These are phyloP conservation scores for Periglandula ipomoeae DNA, from an alignment of 2,329 filamentous ascomycete genomes.

Conservation along the genomic window DNA sequence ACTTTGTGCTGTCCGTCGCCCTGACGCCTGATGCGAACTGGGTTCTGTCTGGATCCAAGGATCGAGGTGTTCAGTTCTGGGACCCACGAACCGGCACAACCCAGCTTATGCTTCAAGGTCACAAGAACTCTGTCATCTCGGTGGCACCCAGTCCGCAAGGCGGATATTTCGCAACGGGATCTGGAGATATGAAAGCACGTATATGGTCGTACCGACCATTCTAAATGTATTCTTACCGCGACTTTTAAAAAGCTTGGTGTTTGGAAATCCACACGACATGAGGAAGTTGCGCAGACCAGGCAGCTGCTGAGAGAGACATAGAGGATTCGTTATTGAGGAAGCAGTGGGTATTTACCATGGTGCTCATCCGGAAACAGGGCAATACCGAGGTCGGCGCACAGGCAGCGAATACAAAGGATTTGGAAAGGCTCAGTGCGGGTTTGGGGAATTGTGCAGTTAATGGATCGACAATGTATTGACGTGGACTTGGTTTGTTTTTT, in stretches of 20 bases:
- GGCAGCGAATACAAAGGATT: conserved; percentile 17
- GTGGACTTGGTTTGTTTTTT: background rate
- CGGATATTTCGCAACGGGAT: conserved; percentile 87
- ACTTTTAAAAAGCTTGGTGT: background rate
- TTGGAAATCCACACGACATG: background rate
- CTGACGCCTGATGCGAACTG: conserved; percentile 89
- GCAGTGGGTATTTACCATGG: conserved; percentile 4
- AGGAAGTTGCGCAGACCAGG: background rate
- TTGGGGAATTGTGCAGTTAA: conserved; percentile 10
- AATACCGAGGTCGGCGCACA: conserved; percentile 15
- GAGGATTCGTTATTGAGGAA: conserved; percentile 4
- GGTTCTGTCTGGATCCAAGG: conserved; percentile 97
- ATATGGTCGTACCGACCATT: conserved; percentile 79
- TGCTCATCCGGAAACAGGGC: conserved; percentile 2
- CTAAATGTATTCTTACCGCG: conserved; percentile 13
- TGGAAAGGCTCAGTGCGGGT: conserved; percentile 17
- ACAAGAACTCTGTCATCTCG: conserved; percentile 98
- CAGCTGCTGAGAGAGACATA: conserved; percentile 4
- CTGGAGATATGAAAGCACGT: conserved; percentile 92
- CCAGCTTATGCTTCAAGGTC: conserved; percentile 96
- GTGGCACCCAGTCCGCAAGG: conserved; percentile 88
- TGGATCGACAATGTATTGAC: background rate
- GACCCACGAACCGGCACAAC: conserved; percentile 87
- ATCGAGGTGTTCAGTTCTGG: conserved; percentile 97
- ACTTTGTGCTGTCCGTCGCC: conserved; percentile 93